Evolutionary conservation across 2,329 filamentous ascomycete species (phyloP).

Genomic region (Aspergillus quadrilineatus): DNA sequence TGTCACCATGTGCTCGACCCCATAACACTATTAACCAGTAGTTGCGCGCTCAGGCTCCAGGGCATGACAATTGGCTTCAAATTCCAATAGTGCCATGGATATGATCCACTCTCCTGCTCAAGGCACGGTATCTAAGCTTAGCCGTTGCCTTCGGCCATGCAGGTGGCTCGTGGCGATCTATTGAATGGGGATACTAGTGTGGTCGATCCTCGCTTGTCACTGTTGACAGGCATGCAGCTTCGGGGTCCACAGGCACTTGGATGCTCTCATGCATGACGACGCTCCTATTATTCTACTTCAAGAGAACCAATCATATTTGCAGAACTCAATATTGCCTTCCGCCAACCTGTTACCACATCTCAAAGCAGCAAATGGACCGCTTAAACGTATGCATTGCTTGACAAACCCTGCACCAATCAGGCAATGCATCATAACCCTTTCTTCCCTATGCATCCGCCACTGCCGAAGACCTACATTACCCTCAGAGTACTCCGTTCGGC

Average conservation of each 20-base stretch:
- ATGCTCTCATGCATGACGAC: background rate
- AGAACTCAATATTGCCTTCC: background rate
- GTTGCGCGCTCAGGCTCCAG: background rate
- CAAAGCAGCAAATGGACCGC: conserved; percentile 1
- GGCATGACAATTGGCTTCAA: background rate
- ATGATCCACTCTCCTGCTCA: conserved; percentile 2
- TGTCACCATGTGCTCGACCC: too few relatives aligned
- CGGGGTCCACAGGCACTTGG: background rate
- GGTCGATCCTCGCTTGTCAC: conserved; percentile 1
- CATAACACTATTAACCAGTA: background rate
- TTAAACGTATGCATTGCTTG: background rate
- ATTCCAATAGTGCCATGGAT: too few relatives aligned
- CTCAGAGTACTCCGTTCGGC: background rate
- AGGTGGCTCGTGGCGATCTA: background rate
- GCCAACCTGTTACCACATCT: background rate
- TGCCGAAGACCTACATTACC: background rate
- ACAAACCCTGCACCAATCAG: background rate
- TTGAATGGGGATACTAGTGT: conserved; percentile 1
- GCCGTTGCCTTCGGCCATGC: background rate
- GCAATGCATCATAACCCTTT: background rate
- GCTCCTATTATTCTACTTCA: background rate
- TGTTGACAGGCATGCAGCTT: background rate
- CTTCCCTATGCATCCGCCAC: background rate
- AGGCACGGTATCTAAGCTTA: background rate
- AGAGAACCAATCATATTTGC: background rate